Evolutionary conservation across 176 grass and related monocot genomes (phyloP).

Genomic region (Oryza officinalis): DNA sequence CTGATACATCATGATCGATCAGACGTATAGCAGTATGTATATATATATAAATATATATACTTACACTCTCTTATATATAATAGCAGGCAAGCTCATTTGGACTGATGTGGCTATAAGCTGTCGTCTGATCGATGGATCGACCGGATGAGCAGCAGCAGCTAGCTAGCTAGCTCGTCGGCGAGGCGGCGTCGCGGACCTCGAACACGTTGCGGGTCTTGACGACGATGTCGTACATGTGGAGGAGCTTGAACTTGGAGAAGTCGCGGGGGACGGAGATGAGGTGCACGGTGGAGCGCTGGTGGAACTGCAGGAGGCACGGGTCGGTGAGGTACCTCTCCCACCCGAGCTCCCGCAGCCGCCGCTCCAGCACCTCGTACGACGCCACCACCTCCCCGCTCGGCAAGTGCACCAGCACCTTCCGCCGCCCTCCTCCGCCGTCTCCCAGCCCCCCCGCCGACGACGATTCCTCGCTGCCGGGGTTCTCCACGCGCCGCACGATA

Average conservation of each 20-base stretch:
- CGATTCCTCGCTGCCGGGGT: not conserved
- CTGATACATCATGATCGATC: too few species aligned
- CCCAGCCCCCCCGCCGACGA: not conserved
- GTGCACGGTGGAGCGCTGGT: slow-evolving; percentile 46
- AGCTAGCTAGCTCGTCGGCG: too few species aligned
- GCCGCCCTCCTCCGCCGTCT: not conserved
- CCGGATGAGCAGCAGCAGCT: too few species aligned
- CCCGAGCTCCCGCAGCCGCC: slow-evolving; percentile 36
- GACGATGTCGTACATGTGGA: slow-evolving; percentile 61
- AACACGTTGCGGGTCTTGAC: slow-evolving; percentile 55
- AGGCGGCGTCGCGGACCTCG: slow-evolving; percentile 44
- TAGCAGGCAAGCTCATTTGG: too few species aligned
- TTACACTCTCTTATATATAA: too few species aligned
- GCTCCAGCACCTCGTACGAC: slow-evolving; percentile 46
- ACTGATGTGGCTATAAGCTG: too few species aligned
- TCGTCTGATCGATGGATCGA: too few species aligned
- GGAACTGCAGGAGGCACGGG: slow-evolving; percentile 51
- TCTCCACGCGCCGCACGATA: slow-evolving; percentile 47
- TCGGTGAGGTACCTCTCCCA: slow-evolving; percentile 46
- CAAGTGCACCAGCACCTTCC: slow-evolving; percentile 47
- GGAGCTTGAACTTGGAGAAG: slow-evolving; percentile 38
- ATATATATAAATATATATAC: too few species aligned
- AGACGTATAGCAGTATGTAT: too few species aligned
- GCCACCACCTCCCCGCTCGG: slow-evolving; percentile 35
- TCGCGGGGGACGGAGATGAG: slow-evolving; percentile 51